Evolutionary conservation across 192 early-diverging fungal species (phyloP), one percentile per base, ranked within the genome.

Genomic region (Diversispora eburnea): DNA sequence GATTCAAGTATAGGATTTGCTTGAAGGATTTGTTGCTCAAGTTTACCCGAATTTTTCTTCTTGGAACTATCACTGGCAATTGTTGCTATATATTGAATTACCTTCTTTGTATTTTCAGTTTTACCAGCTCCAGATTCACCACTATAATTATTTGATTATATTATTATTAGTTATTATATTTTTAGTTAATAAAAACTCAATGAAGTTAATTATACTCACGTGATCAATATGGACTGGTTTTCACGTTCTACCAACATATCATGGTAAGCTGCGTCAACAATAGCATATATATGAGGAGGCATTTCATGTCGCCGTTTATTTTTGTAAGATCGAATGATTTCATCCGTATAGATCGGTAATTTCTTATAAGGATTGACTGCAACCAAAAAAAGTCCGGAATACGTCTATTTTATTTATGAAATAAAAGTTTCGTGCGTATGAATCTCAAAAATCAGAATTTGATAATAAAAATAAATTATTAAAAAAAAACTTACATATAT

Each of bases 101-200:
- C 95, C 68, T 95, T 97, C 74, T 99, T 99, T 15, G 97, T 99
- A 83, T 98, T 98, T 84, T 99, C 98, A 15, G 98, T 99, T 82
- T 99, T 99, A 65, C 98, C 98, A 6, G 96, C 97, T 58, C 98
- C 98, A 41, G 96, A 97, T 84, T 99, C 98, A 68, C 98, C 98
- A 51, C 91, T 93, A 10, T 69, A 70, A 39, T 19, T 42, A 79
- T 17, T 5, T 73, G 17, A 19, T 43, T 47, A 65, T 54, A 70
- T 54, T n/a, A 42, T n/a, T 8, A n/a, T 8, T 68, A 59, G 4
- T 39, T 33, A 55, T 8, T 43, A 33, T 8, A 41, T 39, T 41
- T 25, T 8, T 19, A 43, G 55, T 46, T 42, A 19, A 20, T 19
- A 9, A 45, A 67, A 8, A 67, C 42, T 1, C 13, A 15, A 42